Evolutionary conservation across 1,284 basidiomycete genomes (phyloP).

Genomic region (Puccinia hordei): DNA sequence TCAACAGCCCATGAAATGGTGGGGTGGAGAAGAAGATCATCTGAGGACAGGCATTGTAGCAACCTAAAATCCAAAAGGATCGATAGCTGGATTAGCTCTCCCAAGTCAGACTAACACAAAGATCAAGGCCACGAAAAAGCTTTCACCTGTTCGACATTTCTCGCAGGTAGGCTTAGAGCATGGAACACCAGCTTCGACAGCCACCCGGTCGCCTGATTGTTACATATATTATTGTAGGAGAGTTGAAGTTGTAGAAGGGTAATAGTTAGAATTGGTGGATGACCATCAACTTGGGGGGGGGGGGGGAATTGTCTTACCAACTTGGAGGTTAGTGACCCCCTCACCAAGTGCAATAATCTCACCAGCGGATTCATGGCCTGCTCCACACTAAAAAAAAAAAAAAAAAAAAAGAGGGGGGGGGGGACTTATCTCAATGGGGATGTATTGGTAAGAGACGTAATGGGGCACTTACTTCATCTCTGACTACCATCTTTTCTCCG

Average conservation of each 20-base stretch:
- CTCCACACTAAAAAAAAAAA: constrained; percentile 53
- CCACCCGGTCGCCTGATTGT: constrained; percentile 55
- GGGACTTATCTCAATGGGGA: too few relatives aligned
- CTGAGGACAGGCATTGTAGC: constrained; percentile 48
- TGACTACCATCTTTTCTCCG: constrained; percentile 52
- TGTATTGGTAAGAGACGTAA: too few relatives aligned
- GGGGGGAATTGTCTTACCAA: too few relatives aligned
- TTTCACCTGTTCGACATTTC: constrained; percentile 44
- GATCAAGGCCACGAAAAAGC: too few relatives aligned
- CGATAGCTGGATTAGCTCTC: background rate
- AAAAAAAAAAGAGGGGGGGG: too few relatives aligned
- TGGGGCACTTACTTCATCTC: constrained; percentile 50
- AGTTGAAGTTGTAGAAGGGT: too few relatives aligned
- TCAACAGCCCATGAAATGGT: constrained; percentile 58
- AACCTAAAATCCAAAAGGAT: too few relatives aligned
- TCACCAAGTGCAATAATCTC: constrained; percentile 57
- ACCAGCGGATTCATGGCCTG: constrained; percentile 58
- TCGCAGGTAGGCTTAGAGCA: constrained; percentile 49
- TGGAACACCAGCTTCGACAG: constrained; percentile 56
- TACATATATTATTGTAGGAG: too few relatives aligned
- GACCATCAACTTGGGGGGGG: too few relatives aligned
- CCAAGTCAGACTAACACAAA: background rate
- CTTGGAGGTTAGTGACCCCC: constrained; percentile 55
- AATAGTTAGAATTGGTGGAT: too few relatives aligned
- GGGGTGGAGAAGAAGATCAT: constrained; percentile 59